These are phyloP conservation scores for Colletotrichum agaves DNA, from an alignment of 2,329 filamentous ascomycete genomes.

Conservation along the genomic window DNA sequence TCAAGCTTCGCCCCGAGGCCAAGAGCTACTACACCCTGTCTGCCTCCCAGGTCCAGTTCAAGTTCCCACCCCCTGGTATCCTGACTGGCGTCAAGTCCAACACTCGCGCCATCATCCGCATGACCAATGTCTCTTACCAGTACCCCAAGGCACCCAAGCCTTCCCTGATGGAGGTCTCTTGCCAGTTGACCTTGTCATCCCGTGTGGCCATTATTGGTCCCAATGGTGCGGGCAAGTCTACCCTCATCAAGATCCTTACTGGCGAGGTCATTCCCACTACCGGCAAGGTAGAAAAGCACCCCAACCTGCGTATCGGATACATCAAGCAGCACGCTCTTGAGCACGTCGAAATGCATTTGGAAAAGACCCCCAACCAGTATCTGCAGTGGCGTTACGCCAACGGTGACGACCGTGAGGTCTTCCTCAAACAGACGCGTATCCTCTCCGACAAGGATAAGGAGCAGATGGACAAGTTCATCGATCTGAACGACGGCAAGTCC, in stretches of 20 bases:
- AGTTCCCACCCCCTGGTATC: slow-evolving; percentile 96
- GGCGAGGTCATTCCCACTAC: slow-evolving; percentile 86
- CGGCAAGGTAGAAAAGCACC: slow-evolving; percentile 96
- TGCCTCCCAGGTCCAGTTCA: slow-evolving; percentile 90
- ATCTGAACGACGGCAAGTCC: slow-evolving; percentile 85
- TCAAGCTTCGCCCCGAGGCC: slow-evolving; percentile 89
- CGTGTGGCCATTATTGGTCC: slow-evolving; percentile 96
- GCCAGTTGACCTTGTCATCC: slow-evolving; percentile 87
- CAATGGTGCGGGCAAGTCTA: slow-evolving; percentile 98
- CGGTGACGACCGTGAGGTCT: slow-evolving; percentile 94
- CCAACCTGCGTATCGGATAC: slow-evolving; percentile 97
- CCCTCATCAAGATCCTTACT: slow-evolving; percentile 95
- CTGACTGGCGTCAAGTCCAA: slow-evolving; percentile 94
- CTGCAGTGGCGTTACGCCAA: slow-evolving; percentile 98
- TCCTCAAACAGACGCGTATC: slow-evolving; percentile 96
- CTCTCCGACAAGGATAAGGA: slow-evolving; percentile 85
- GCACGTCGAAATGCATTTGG: slow-evolving; percentile 99
- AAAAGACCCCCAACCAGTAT: slow-evolving; percentile 99
- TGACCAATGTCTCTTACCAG: slow-evolving; percentile 91
- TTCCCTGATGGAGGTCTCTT: slow-evolving; percentile 88
- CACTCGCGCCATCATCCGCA: slow-evolving; percentile 93
- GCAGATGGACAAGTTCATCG: slow-evolving; percentile 92
- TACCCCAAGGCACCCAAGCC: slow-evolving; percentile 92
- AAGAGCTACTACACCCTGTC: slow-evolving; percentile 99
- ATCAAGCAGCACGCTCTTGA: slow-evolving; percentile 99